Evolutionary conservation across 2,329 filamentous ascomycete species (phyloP).

Genomic region (Monosporascus sp.): DNA sequence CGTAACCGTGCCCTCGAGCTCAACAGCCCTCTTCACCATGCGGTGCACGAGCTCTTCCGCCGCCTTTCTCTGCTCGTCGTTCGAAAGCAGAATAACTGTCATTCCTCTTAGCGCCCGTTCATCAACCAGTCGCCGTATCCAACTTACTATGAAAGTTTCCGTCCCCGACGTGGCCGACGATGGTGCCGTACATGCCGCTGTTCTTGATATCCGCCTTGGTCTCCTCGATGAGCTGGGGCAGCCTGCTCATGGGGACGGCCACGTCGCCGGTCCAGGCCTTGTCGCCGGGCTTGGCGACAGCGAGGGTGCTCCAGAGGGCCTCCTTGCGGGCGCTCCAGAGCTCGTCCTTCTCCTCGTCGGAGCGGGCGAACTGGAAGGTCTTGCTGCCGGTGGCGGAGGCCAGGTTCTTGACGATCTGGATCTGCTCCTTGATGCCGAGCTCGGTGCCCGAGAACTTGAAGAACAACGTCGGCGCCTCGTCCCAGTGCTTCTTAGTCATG

Average conservation of each 20-base stretch:
- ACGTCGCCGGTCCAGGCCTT: conserved; percentile 84
- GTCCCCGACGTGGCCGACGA: conserved; percentile 69
- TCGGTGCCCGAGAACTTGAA: conserved; percentile 66
- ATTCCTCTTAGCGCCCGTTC: conserved; percentile 5
- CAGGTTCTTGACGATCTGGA: conserved; percentile 35
- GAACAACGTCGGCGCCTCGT: conserved; percentile 62
- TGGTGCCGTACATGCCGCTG: conserved; percentile 54
- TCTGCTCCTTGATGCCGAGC: conserved; percentile 70
- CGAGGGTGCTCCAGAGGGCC: conserved; percentile 75
- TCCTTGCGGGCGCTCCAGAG: conserved; percentile 83
- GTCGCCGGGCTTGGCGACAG: conserved; percentile 59
- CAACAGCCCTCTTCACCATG: conserved; percentile 82
- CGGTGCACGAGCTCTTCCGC: conserved; percentile 70
- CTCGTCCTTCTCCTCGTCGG: conserved; percentile 64
- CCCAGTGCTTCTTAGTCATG: conserved; percentile 54
- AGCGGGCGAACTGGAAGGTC: conserved; percentile 73
- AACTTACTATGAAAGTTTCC: conserved; percentile 67
- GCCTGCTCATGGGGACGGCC: conserved; percentile 70
- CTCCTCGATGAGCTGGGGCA: conserved; percentile 73
- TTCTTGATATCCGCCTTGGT: conserved; percentile 59
- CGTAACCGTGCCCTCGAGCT: conserved; percentile 80
- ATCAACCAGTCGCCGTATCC: neutral
- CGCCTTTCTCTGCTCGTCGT: conserved; percentile 59
- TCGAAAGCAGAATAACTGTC: conserved; percentile 52
- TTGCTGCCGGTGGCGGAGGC: conserved; percentile 49